Base-by-base conservation (phyloP, 257 asterid genomes). In the Ballota nigra region DNA sequence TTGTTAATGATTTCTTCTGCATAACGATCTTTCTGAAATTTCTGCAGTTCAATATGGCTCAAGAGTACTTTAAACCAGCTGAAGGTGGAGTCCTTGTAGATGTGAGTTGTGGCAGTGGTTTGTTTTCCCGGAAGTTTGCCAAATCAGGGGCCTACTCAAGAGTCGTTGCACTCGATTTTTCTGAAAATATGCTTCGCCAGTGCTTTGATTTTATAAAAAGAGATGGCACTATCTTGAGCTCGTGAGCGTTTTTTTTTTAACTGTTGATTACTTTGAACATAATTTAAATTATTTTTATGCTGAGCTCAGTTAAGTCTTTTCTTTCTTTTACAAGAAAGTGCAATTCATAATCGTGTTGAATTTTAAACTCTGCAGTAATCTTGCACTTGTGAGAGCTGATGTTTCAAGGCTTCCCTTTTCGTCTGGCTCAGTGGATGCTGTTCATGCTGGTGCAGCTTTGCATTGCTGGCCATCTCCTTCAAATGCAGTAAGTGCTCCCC, bases 391-490 rank as follows among this genome's bases (percentile, higher is more conserved):
- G 71, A 91, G 97, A 74, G 97, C 97, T 62, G 99, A 94, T 85
- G 90, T 94, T 77, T 91, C 99, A 10, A 83, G 97, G 79, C 93
- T 94, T 64, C 97, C 97, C 6, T 91, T 94, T 78, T 55, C 92
- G 22, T 94, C 97, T 57, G 92, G 96, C 77, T 89, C 97, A 1
- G 66, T 94, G 29, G 97, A 94, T 77, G 92, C 96, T 62, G 97
- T 91, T 53, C 97, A 91, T 80, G 99, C 99, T 81, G 99, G 99
- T 51, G 99, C 99, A 40, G 99, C 97, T 22, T 80, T 94, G 81
- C 99, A 94, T 79, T 94, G 97, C 84, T 94, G 99, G 99, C 97
- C 99, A 53, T 89, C 97, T 77, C 99, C 99, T 43, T 94, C 98
- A 40, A 91, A 86, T 83, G 99, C 97, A 16, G 98, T 91, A 78